Base-by-base conservation (phyloP, 129 eudicot genomes). In the Flaveria robusta region DNA sequence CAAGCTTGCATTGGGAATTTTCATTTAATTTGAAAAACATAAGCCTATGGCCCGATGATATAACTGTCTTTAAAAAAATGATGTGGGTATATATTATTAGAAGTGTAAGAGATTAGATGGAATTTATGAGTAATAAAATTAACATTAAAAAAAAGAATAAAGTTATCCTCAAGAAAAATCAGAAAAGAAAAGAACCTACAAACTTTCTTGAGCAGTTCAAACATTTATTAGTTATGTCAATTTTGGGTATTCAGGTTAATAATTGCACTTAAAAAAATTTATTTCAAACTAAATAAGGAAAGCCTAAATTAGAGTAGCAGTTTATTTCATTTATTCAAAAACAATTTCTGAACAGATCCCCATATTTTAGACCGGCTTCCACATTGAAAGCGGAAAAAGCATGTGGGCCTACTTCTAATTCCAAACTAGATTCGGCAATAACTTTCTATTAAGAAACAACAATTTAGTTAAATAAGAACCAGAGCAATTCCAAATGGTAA, bases 131-230 rank as follows among this genome's bases (percentile, higher is more conserved):
- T 34, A 34, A 5, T 4, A 34, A 34, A 5, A 34, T 34, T 5
- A 34, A 0, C 7, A 34, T 34, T 29, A 4, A 34, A 34, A 29
- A 34, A 0, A 34, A 34, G 8, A 34, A 42, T 77, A 29, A 15
- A 63, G 60, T 79, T 45, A 62, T 71, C 71, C 46, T 62, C 56
- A 66, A 37, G 29, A 71, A 60, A 69, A 47, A 29, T 15, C 20
- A 62, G 52, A 62, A 60, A 59, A 71, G 55, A 49, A 71, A 71
- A 63, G 19, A 79, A 62, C 39, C 56, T 23, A 51, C 73, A 51
- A 74, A 55, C 63, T 74, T 80, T 80, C 75, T 80, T 74, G 79
- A 51, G 83, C 83, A 55, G 83, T 80, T 80, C 64, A 80, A 74
- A 22, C 69, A 29, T 66, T 66, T 67, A 80, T 54, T 66, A 27